These are phyloP conservation scores for Pezizomycotina sp. DNA, from an alignment of 2,329 filamentous ascomycete species.

Conservation along the genomic window DNA sequence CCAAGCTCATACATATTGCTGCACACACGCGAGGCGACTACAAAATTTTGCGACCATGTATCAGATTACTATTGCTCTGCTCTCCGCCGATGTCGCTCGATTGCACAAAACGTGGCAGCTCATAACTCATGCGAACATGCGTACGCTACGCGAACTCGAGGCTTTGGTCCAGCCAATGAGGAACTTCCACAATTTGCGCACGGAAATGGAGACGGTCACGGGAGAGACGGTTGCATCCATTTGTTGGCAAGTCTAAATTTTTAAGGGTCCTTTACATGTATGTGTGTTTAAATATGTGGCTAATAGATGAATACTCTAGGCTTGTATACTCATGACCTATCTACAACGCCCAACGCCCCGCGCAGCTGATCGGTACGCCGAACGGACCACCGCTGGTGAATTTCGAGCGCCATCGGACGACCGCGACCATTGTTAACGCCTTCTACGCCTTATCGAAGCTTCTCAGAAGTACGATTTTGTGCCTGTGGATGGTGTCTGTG, in stretches of 20 bases:
- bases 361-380: slow-evolving; percentile 52
- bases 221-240: slow-evolving; percentile 65
- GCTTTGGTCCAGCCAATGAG: slow-evolving; percentile 55
- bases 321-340: slow-evolving; percentile 65
- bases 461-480: slow-evolving; percentile 59
- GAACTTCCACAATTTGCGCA: slow-evolving; percentile 60
- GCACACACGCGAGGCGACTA: slow-evolving; percentile 54
- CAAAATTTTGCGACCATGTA: slow-evolving; percentile 75
- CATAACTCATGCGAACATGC: slow-evolving; percentile 47
- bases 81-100: slow-evolving; percentile 54
- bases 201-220: slow-evolving; percentile 55
- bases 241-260: slow-evolving; percentile 53
- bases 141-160: slow-evolving; percentile 53
- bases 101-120: slow-evolving; percentile 55
- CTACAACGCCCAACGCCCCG: slow-evolving; percentile 63
- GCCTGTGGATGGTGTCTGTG: slow-evolving; percentile 59
- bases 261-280: no score
- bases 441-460: slow-evolving; percentile 61
- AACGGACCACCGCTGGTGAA: slow-evolving; percentile 56
- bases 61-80: slow-evolving; percentile 60
- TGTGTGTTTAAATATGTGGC: no score
- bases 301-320: no score
- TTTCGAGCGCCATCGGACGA: slow-evolving; percentile 64
- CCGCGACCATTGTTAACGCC: slow-evolving; percentile 60
- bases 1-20: slow-evolving; percentile 70